Base-by-base conservation (phyloP, 768 basidiomycete species). In the Suillus americanus region DNA sequence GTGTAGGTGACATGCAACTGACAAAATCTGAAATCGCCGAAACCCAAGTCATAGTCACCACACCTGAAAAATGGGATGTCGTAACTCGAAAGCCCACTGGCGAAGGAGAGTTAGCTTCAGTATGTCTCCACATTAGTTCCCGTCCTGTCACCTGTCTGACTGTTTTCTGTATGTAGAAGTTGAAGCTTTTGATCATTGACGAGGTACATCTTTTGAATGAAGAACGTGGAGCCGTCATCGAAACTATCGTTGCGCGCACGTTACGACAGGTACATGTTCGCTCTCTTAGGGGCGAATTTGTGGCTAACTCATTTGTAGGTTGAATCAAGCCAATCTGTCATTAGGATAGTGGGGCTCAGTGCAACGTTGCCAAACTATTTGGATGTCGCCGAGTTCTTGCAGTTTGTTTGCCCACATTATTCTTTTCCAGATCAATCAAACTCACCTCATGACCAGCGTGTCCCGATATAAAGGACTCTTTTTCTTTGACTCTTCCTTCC, bases 41-140 rank as follows among this genome's bases (percentile, higher is more conserved):
- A 75, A 99, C 97, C 12, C 97, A 98, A 73, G 90, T 99, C 53
- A 99, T 99, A 64, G 95, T 99, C 8, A 99, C 97, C 2, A 99
- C 97, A 1, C 97, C 97, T 0, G 97, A 99, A 75, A 99, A 99
- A 76, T 99, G 97, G 97, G 97, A 99, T 69, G 97, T 99, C 0
- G 97, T 99, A 3, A 99, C 97, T 10, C 82, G 97, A 66, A 99
- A 97, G 74, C 95, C 97, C 1, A 95, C 92, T 1, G 95, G 96
- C 9, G 97, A 99, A 79, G 97, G 95, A 14, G 96, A 99, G 74
- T 80, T 99, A n/a, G 93, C 93, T 40, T 90, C 94, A 60, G 96
- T 96, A 67, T 63, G 90, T 75, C 51, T 63, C 41, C 14, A 16
- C 35, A 18, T 25, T 64, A 16, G 30, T 35, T 43, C 53, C 23